Conservation (phyloP, 2,329 filamentous ascomycete species). For the Chaetomium olivaceum region DNA sequence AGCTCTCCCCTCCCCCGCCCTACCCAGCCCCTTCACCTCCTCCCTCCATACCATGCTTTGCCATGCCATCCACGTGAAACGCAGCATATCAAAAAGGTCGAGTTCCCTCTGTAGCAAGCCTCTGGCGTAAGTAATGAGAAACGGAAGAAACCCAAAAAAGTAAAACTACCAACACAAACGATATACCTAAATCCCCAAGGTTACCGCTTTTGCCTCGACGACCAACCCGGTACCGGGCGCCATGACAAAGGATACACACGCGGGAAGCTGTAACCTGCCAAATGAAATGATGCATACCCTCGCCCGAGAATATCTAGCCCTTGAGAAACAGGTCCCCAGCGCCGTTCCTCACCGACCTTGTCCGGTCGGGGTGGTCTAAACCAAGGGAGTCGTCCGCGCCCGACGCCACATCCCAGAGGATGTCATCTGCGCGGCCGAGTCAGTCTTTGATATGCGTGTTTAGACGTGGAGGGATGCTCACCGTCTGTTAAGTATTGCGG, state of each 20-base stretch:
- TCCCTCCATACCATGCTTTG: neutral
- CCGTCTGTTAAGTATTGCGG: conserved; percentile 85
- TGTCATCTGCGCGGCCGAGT: conserved; percentile 53
- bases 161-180: neutral
- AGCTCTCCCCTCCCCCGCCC: neutral
- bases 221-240: neutral
- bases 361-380: conserved; percentile 65
- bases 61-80: neutral
- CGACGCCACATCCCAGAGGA: conserved; percentile 54
- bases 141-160: neutral
- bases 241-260: conserved; percentile 17
- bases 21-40: neutral
- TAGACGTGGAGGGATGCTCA: conserved; percentile 47
- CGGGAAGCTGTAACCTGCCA: neutral
- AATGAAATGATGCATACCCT: conserved; percentile 5
- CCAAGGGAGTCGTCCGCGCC: conserved; percentile 64
- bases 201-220: conserved; percentile 11
- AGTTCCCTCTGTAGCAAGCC: neutral
- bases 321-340: conserved; percentile 63
- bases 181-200: neutral
- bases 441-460: conserved; percentile 16
- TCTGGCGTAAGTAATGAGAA: neutral
- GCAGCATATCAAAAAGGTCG: neutral
- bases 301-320: conserved; percentile 29
- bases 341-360: conserved; percentile 59